Evolutionary conservation across 106 monocot species (phyloP).

Genomic region (Allium cepa): DNA sequence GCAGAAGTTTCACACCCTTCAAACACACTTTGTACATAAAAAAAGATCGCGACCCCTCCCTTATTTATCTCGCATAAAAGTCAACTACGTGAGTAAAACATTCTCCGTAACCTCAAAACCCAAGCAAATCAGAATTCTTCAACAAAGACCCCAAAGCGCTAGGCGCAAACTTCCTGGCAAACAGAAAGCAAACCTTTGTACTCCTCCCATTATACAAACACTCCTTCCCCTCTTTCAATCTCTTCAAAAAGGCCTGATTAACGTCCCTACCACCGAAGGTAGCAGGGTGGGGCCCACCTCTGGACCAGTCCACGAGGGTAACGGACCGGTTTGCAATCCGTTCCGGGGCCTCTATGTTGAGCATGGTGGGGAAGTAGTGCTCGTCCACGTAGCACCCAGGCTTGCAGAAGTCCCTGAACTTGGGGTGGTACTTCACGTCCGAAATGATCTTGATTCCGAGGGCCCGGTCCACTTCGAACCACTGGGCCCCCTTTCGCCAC

Average conservation of each 20-base stretch:
- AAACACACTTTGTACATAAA: too few relatives aligned
- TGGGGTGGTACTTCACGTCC: slow-evolving; percentile 14
- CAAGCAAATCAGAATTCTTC: slow-evolving; percentile 10
- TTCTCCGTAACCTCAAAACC: slow-evolving; percentile 11
- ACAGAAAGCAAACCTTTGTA: slow-evolving; percentile 16
- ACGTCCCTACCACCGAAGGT: slow-evolving; percentile 6
- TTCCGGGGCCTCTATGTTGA: slow-evolving; percentile 20
- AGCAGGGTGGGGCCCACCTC: slow-evolving; percentile 24
- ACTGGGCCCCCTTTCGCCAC: slow-evolving; percentile 27
- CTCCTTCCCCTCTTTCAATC: slow-evolving; percentile 1
- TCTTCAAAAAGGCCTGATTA: too few relatives aligned
- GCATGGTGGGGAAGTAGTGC: slow-evolving; percentile 27
- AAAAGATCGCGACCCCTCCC: too few relatives aligned
- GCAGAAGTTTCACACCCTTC: too few relatives aligned
- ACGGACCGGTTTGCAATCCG: slow-evolving; percentile 22
- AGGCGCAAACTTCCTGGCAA: slow-evolving; percentile 33
- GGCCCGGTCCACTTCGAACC: slow-evolving; percentile 26
- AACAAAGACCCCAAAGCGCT: slow-evolving; percentile 20
- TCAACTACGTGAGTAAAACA: not conserved
- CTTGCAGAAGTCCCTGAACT: slow-evolving; percentile 14
- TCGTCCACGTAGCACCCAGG: slow-evolving; percentile 22
- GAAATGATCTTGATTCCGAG: slow-evolving; percentile 19
- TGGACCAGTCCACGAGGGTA: slow-evolving; percentile 30
- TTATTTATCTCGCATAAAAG: too few relatives aligned
- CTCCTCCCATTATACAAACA: slow-evolving; percentile 19